Percentiles rank a stretch among this genome's conserved stretches.
Conservation (phyloP, 2,329 filamentous ascomycete genomes). For the Ascochyta viciae-villosae region DNA sequence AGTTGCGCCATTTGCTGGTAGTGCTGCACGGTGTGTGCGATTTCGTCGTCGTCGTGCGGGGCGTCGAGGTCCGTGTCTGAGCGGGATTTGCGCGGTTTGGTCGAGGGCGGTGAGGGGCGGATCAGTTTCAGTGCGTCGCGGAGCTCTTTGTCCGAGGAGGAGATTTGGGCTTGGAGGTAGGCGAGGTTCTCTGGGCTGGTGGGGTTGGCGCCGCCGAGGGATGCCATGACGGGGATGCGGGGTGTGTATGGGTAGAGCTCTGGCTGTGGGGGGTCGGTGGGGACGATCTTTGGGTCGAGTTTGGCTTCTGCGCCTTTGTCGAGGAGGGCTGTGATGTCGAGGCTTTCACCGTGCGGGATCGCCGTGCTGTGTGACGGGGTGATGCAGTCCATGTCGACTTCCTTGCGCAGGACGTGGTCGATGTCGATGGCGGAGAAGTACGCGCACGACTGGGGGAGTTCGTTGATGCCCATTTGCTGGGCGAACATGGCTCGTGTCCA, state of each 20-base stretch:
- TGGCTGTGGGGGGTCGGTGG: slow-evolving; percentile 64
- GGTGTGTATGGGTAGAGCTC: slow-evolving; percentile 72
- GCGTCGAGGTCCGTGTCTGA: slow-evolving; percentile 16
- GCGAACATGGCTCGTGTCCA: slow-evolving; percentile 98
- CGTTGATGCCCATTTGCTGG: slow-evolving; percentile 94
- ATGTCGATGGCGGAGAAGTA: slow-evolving; percentile 97
- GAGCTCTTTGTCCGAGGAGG: slow-evolving; percentile 75
- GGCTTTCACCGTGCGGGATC: slow-evolving; percentile 83
- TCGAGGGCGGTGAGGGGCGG: not conserved
- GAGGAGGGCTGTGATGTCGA: slow-evolving; percentile 83
- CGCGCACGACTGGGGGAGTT: slow-evolving; percentile 91
- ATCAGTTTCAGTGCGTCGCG: slow-evolving; percentile 71
- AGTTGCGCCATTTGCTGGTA: slow-evolving; percentile 40
- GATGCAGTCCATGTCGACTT: slow-evolving; percentile 97
- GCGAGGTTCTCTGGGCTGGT: slow-evolving; percentile 54
- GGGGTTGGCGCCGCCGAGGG: slow-evolving; percentile 56
- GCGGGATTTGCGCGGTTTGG: slow-evolving; percentile 3
- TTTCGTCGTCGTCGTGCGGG: slow-evolving; percentile 17
- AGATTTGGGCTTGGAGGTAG: slow-evolving; percentile 87
- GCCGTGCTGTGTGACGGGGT: slow-evolving; percentile 82
- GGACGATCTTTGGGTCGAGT: slow-evolving; percentile 70
- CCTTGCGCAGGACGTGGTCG: slow-evolving; percentile 93
- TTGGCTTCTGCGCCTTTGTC: slow-evolving; percentile 72
- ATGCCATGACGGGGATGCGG: slow-evolving; percentile 80
- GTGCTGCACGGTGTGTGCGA: slow-evolving; percentile 21